phyloP scores from a whole-genome alignment of 2,329 filamentous ascomycete genomes.

The Ophiocordyceps unilateralis region DNA sequence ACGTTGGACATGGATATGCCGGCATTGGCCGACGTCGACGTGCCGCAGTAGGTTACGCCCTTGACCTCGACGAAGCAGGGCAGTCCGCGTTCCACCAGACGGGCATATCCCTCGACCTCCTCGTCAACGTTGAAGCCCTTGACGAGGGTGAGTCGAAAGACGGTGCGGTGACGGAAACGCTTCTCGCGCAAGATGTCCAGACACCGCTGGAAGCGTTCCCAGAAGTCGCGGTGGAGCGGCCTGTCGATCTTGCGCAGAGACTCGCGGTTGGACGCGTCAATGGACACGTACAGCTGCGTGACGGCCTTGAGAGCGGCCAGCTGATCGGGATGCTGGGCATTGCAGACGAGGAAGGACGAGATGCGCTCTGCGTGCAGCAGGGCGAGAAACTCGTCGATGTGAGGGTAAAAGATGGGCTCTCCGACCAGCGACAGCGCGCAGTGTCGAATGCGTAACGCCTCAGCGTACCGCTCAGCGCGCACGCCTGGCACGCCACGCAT shows the following conservation, averaged over 20 bases:
- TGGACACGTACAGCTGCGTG: constrained; percentile 91
- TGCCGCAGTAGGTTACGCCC: constrained; percentile 93
- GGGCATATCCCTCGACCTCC: constrained; percentile 77
- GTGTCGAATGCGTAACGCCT: constrained; percentile 85
- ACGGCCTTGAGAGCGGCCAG: constrained; percentile 67
- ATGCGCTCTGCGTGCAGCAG: constrained; percentile 78
- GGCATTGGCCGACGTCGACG: constrained; percentile 64
- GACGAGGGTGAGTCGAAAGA: constrained; percentile 86
- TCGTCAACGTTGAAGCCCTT: constrained; percentile 98
- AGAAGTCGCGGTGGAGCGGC: constrained; percentile 88
- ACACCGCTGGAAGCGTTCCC: constrained; percentile 86
- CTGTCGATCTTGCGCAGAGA: constrained; percentile 77
- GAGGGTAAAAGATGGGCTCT: constrained; percentile 96
- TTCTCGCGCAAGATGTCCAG: constrained; percentile 76
- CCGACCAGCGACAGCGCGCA: constrained; percentile 86
- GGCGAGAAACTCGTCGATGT: constrained; percentile 80
- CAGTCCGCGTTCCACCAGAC: constrained; percentile 68
- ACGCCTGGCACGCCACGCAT: constrained; percentile 87
- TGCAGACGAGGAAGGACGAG: constrained; percentile 90
- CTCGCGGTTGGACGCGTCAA: constrained; percentile 84
- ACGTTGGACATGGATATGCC: constrained; percentile 96
- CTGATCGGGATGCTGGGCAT: constrained; percentile 89
- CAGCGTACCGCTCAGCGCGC: constrained; percentile 75
- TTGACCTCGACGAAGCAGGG: constrained; percentile 93
- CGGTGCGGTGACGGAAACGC: constrained; percentile 73